These are phyloP conservation scores for Fusarium decemcellulare DNA, from an alignment of 2,329 filamentous ascomycete genomes.

Conservation along the genomic window DNA sequence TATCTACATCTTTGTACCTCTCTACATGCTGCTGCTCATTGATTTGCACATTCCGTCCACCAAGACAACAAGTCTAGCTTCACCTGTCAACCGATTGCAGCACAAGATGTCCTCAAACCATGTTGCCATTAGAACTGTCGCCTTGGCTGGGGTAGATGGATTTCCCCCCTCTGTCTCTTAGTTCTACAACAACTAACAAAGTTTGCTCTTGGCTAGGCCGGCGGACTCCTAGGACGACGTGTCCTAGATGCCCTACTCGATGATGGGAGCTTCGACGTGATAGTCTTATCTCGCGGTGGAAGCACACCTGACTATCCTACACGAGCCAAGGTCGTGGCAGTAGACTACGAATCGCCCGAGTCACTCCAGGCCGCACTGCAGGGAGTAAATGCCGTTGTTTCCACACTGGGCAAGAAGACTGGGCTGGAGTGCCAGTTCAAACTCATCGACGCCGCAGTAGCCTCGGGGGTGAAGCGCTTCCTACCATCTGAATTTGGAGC, in stretches of 20 bases:
- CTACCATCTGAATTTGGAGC: slow-evolving; percentile 20
- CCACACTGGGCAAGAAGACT: slow-evolving; percentile 10
- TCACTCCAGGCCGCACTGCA: slow-evolving; percentile 6
- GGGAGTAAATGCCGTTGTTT: slow-evolving; percentile 12
- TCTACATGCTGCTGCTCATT: background rate
- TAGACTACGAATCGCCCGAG: slow-evolving; percentile 14
- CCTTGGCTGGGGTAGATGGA: slow-evolving; percentile 4
- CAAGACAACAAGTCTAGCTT: too few relatives aligned
- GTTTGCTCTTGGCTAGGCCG: background rate
- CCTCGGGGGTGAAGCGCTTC: slow-evolving; percentile 13
- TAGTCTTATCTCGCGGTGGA: background rate
- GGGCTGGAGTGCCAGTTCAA: slow-evolving; percentile 11
- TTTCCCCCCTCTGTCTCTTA: background rate
- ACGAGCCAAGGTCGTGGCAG: background rate
- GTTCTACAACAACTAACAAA: background rate
- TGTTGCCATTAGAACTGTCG: background rate
- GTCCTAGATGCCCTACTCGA: slow-evolving; percentile 6
- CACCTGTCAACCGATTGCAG: background rate
- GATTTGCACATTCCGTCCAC: too few relatives aligned
- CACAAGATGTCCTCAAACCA: background rate
- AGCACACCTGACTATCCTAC: background rate
- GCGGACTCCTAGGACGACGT: slow-evolving; percentile 10
- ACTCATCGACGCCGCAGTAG: slow-evolving; percentile 15
- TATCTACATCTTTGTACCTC: background rate
- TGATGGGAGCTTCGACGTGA: slow-evolving; percentile 5